phyloP scores from a whole-genome alignment of 345 rosid genomes.

The Geranium rotundifolium region DNA sequence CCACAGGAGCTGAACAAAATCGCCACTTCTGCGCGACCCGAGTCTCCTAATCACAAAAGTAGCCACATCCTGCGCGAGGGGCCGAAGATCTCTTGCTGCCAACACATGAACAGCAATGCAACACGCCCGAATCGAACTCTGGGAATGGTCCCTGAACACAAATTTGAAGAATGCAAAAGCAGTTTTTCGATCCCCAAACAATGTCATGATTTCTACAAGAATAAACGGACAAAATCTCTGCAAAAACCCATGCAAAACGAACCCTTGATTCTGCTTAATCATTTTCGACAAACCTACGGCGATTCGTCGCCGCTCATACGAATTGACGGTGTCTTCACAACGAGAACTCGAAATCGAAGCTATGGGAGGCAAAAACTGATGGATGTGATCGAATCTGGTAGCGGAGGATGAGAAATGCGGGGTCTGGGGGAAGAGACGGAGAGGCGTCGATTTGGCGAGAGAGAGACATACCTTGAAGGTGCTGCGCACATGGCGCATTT shows the following conservation, averaged over 20 bases:
- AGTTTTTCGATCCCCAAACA: slow-evolving; percentile 29
- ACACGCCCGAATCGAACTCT: slow-evolving; percentile 21
- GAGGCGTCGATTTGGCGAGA: neutral
- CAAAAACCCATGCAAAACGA: slow-evolving; percentile 22
- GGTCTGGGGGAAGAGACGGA: neutral
- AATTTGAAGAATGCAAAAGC: slow-evolving; percentile 59
- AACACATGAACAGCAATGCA: slow-evolving; percentile 46
- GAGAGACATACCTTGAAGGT: slow-evolving; percentile 16
- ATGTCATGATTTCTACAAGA: slow-evolving; percentile 34
- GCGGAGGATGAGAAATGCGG: neutral
- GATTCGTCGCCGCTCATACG: slow-evolving; percentile 44
- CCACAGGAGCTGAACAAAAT: slow-evolving; percentile 56
- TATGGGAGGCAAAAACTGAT: slow-evolving; percentile 32
- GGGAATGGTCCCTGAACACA: slow-evolving; percentile 34
- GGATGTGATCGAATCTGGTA: slow-evolving; percentile 14
- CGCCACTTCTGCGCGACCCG: slow-evolving; percentile 32
- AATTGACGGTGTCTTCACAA: slow-evolving; percentile 24
- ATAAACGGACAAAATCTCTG: slow-evolving; percentile 29
- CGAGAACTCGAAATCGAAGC: slow-evolving; percentile 4
- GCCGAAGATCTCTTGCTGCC: slow-evolving; percentile 26
- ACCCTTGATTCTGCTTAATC: slow-evolving; percentile 26
- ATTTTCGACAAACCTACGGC: slow-evolving; percentile 35
- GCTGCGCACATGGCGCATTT: slow-evolving; percentile 17
- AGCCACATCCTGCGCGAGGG: slow-evolving; percentile 56
- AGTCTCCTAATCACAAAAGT: slow-evolving; percentile 43